Evolutionary conservation across 1,139 yeast genomes (phyloP).

Genomic region (Zygoascus sp.): DNA sequence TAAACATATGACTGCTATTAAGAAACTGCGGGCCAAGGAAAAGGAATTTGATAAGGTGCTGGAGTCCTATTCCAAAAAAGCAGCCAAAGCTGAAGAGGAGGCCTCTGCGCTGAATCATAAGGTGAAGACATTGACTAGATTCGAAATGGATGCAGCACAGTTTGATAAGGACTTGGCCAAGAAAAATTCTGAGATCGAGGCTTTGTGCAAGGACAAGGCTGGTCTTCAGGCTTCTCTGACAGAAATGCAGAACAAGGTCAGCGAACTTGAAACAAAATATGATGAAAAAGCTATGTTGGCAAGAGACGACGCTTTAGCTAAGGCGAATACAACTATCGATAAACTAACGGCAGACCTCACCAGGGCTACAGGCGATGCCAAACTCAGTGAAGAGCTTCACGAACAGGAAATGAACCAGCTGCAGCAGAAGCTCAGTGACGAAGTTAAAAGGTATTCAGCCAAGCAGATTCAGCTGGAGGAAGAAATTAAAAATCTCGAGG

Average conservation of each 20-base stretch:
- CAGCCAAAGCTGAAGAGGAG: conserved; percentile 23
- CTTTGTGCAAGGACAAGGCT: conserved; percentile 21
- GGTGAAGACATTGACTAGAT: conserved; percentile 16
- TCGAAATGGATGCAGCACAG: conserved; percentile 21
- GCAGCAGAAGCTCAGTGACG: conserved; percentile 21
- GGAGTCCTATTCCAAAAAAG: conserved; percentile 23
- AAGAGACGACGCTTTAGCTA: conserved; percentile 25
- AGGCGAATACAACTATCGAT: conserved; percentile 21
- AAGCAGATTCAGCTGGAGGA: conserved; percentile 26
- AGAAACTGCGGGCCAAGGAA: conserved; percentile 53
- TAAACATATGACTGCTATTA: conserved; percentile 61
- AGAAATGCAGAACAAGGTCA: conserved; percentile 24
- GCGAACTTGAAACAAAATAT: conserved; percentile 23
- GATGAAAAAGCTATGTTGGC: conserved; percentile 24
- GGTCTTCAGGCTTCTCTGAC: conserved; percentile 15
- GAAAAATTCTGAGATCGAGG: conserved; percentile 25
- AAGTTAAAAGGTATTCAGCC: conserved; percentile 17
- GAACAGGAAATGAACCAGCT: conserved; percentile 25
- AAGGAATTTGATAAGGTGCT: conserved; percentile 27
- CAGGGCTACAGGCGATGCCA: conserved; percentile 19
- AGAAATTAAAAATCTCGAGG: conserved; percentile 37
- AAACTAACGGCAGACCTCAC: conserved; percentile 21
- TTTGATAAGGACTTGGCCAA: conserved; percentile 20
- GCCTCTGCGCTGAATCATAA: conserved; percentile 19
- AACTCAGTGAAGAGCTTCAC: conserved; percentile 18